Evolutionary conservation across 129 eudicot genomes (phyloP), one percentile per base, ranked within the genome.

Genomic region (Flaveria ramosissima): DNA sequence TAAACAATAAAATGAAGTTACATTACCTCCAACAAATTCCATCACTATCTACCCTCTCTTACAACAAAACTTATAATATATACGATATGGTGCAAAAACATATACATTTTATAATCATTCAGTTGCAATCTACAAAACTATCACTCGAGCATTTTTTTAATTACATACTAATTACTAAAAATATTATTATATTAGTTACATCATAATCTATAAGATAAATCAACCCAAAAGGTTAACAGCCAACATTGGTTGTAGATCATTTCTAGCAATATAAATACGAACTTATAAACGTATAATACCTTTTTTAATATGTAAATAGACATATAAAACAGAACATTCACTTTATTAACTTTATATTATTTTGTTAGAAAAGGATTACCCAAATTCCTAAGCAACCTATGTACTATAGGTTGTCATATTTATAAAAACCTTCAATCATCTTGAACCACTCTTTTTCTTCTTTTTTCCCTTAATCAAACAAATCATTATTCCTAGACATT

Each of bases 321-420:
- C 36, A 8, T n/a, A 32, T 36, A 32, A 32, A 64, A 16, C 21
- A 30, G 47, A 20, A 46, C 17, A 43, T 19, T 30, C 39, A 68
- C 56, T 36, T 72, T 55, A 19, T 55, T 72, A 56, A 45, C n/a
- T 68, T 47, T 72, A 55, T 73, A 19, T 41, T 71, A 53, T 71
- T 48, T 26, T 21, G 27, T 57, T 17, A 47, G 7, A 51, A 51
- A 76, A 65, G 50, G 72, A 52, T 64, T 11, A 20, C 41, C 80
- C 73, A 76, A 66, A 76, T 76, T 66, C 67, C 73, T 66, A 66
- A 76, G 80, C 74, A 76, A 76, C 80, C 36, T 66, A 66, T 14
- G 21, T n/a, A 15, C 51, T 6, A 15, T 73, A 20, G 9, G 27
- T 45, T 74, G 23, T 74, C 60, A 43, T 74, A 42, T 59, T 23